Conservation (phyloP, 164 flowering plant genomes). For the Nymphaea colorata region DNA sequence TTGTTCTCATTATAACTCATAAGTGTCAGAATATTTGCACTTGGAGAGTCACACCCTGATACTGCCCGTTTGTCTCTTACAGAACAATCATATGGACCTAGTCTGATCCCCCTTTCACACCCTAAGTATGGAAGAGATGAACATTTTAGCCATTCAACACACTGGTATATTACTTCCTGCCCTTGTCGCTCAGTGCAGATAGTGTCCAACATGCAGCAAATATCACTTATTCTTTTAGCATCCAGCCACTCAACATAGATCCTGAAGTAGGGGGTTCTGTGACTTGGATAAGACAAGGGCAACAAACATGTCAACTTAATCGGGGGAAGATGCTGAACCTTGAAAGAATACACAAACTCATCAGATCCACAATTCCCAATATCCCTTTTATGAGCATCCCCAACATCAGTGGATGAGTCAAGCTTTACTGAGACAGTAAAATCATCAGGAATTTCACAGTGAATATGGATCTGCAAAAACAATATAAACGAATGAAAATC, state of each 20-base stretch:
- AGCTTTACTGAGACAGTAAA: slow-evolving; percentile 37
- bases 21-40: slow-evolving; percentile 51
- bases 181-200: slow-evolving; percentile 55
- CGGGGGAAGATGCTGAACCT: slow-evolving; percentile 71
- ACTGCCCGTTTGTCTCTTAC: slow-evolving; percentile 55
- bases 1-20: slow-evolving; percentile 59
- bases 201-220: slow-evolving; percentile 64
- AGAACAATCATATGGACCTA: slow-evolving; percentile 44
- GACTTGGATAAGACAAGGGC: slow-evolving; percentile 81
- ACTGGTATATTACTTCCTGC: slow-evolving; percentile 58
- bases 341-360: slow-evolving; percentile 49
- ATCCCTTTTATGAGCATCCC: slow-evolving; percentile 3
- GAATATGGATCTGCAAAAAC: slow-evolving; percentile 47
- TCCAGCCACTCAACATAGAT: slow-evolving; percentile 69
- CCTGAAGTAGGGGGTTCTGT: slow-evolving; percentile 53
- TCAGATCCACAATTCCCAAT: slow-evolving; percentile 13
- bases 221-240: slow-evolving; percentile 35
- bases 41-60: slow-evolving; percentile 48
- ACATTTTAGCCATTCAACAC: slow-evolving; percentile 75
- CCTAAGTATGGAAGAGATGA: slow-evolving; percentile 62
- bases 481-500: slow-evolving; percentile 4
- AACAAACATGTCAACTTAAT: slow-evolving; percentile 61
- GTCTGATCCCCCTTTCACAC: slow-evolving; percentile 34
- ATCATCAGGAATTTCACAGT: slow-evolving; percentile 40
- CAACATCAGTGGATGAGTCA: slow-evolving; percentile 16